Evolutionary conservation across 306 rosid genomes (phyloP), one percentile per base, ranked within the genome.

Genomic region (Dryas drummondii): DNA sequence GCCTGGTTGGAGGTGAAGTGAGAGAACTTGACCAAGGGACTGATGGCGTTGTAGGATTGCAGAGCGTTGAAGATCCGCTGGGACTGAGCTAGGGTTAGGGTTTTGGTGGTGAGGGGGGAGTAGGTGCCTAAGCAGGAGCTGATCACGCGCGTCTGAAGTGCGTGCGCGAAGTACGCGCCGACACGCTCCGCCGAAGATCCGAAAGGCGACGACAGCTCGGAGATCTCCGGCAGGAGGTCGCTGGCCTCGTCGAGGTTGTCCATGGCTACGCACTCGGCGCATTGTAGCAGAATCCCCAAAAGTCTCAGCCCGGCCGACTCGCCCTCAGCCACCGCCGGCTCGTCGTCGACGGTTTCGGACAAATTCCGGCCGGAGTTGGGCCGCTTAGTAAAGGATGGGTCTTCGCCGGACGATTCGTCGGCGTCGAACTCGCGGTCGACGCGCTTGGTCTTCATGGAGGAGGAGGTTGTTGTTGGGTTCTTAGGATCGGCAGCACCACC

Each of bases 1-100:
- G 97, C 99, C 47, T 94, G 99, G 79, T 94, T 94, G 11, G 99
- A 97, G 2, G 99, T 94, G 97, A 90, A 94, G 86, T 94, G 99
- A 0, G 99, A 94, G 88, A 94, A 94, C 46, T 94, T 94, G 53
- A 94, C 91, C 41, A 89, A 22, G 5, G 99, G 99, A 5, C 93
- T 88, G 19, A 92, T 85, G 0, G 99, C 92, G 86, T 94, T 94
- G 90, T 92, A 92, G 19, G 96, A 90, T 73, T 94, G 97, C 13
- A 94, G 82, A 1, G 93, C 97, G 79, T 76, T 89, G 85, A 90
- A 94, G 83, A 92, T 88, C 79, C 86, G 62, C 78, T 89, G 97
- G 7, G 97, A 88, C 61, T 86, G 94, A 45, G 85, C 70, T n/a
- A 78, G 74, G 22, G 83, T 82, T 10, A 85, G 86, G 64, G 93